These are phyloP conservation scores for Sodiomyces alkalinus DNA, from an alignment of 2,329 filamentous ascomycete genomes.

Conservation along the genomic window DNA sequence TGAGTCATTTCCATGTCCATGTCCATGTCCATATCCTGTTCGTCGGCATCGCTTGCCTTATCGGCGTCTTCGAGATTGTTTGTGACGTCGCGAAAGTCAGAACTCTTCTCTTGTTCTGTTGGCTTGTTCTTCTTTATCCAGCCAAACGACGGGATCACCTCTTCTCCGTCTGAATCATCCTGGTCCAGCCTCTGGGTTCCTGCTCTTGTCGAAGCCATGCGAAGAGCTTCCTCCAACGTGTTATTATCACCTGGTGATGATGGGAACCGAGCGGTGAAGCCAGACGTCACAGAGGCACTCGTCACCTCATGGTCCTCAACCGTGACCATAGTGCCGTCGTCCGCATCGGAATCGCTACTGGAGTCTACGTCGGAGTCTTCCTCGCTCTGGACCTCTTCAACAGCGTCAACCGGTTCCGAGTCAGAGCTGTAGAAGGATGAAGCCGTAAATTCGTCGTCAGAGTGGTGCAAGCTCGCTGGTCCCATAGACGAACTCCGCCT, in stretches of 20 bases:
- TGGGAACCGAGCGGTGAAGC: conserved; percentile 43
- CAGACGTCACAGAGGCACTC: conserved; percentile 48
- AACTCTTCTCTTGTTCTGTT: too few relatives aligned
- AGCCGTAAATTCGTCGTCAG: conserved; percentile 51
- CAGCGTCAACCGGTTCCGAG: conserved; percentile 38
- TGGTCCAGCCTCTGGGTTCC: conserved; percentile 55
- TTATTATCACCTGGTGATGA: conserved; percentile 42
- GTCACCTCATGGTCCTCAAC: conserved; percentile 68
- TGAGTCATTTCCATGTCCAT: conserved; percentile 42
- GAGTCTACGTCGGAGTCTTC: conserved; percentile 28
- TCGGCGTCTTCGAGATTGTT: conserved; percentile 3
- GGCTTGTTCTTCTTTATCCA: conserved; percentile 44
- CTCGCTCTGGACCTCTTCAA: conserved; percentile 40
- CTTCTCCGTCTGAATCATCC: conserved; percentile 31
- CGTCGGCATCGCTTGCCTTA: too few relatives aligned
- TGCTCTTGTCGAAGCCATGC: conserved; percentile 59
- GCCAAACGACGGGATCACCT: conserved; percentile 61
- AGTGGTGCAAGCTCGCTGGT: conserved; percentile 47
- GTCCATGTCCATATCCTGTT: conserved; percentile 26
- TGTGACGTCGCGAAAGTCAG: not conserved
- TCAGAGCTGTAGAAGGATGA: conserved; percentile 67
- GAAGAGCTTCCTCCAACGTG: conserved; percentile 61
- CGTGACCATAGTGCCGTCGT: conserved; percentile 69
- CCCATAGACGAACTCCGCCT: conserved; percentile 54
- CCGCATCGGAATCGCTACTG: conserved; percentile 44